phyloP scores from a whole-genome alignment of 306 rosid genomes.

The Senna tora region DNA sequence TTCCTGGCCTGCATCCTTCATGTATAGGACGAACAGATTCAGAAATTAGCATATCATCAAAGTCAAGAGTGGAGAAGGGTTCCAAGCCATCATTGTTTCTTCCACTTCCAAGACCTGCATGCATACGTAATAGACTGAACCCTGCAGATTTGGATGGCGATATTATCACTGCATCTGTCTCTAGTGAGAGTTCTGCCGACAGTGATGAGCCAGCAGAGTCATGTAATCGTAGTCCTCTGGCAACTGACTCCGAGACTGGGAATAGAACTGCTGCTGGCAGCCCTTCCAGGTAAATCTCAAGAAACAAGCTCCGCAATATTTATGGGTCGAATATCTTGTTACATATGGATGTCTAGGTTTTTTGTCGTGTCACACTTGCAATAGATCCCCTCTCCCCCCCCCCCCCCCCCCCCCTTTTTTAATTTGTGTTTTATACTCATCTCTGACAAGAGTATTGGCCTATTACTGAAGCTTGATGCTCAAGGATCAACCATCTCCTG shows the following conservation, averaged over 20 bases:
- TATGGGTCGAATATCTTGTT: slow-evolving; percentile 33
- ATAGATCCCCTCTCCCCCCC: too few relatives aligned
- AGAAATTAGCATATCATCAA: slow-evolving; percentile 66
- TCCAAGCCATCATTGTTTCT: slow-evolving; percentile 65
- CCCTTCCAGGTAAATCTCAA: slow-evolving; percentile 71
- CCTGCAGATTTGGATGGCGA: slow-evolving; percentile 85
- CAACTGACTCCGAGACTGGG: slow-evolving; percentile 73
- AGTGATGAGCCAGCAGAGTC: slow-evolving; percentile 82
- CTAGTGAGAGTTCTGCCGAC: slow-evolving; percentile 75
- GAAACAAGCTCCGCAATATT: slow-evolving; percentile 32
- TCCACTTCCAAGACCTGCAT: slow-evolving; percentile 80
- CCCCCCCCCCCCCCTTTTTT: too few relatives aligned
- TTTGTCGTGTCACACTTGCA: slow-evolving; percentile 31
- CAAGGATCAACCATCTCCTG: slow-evolving; percentile 68
- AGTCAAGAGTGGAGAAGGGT: slow-evolving; percentile 40
- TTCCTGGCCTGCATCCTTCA: slow-evolving; percentile 75
- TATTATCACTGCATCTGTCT: slow-evolving; percentile 62
- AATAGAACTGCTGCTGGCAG: slow-evolving; percentile 67
- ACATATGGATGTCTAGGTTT: slow-evolving; percentile 31
- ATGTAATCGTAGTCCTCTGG: slow-evolving; percentile 72
- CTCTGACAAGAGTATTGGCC: slow-evolving; percentile 37
- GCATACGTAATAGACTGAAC: slow-evolving; percentile 62
- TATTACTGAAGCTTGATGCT: slow-evolving; percentile 61
- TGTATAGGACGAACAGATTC: slow-evolving; percentile 81
- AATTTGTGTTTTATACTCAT: slow-evolving; percentile 41